phyloP scores from a whole-genome alignment of 2,329 filamentous ascomycete genomes.

The Cyphellophora attinorum region DNA sequence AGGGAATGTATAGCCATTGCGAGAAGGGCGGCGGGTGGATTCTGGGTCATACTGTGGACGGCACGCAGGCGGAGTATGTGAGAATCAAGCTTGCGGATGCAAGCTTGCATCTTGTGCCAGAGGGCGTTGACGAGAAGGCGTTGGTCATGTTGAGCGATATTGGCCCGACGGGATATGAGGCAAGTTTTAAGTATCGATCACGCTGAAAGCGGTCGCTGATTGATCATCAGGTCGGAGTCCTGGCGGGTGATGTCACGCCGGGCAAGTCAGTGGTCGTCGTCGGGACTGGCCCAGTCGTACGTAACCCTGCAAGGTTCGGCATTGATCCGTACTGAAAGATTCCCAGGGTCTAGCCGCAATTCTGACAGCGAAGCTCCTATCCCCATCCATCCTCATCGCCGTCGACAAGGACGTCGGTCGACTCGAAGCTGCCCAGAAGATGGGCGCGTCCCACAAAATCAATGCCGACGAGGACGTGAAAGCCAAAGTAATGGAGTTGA shows the following conservation, averaged over 20 bases:
- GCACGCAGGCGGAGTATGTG: slow-evolving; percentile 50
- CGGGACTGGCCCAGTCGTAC: slow-evolving; percentile 43
- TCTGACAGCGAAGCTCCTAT: slow-evolving; percentile 47
- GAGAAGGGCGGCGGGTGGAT: slow-evolving; percentile 42
- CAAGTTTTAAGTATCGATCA: no score
- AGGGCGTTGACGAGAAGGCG: slow-evolving; percentile 30
- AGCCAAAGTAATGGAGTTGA: slow-evolving; percentile 34
- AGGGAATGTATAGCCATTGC: slow-evolving; percentile 45
- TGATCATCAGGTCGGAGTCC: slow-evolving; percentile 46
- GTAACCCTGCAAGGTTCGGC: not conserved
- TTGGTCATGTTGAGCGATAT: slow-evolving; percentile 47
- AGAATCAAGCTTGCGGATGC: slow-evolving; percentile 42
- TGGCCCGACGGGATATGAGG: slow-evolving; percentile 43
- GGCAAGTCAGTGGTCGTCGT: slow-evolving; percentile 45
- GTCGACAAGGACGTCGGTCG: slow-evolving; percentile 42
- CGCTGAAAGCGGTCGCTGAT: no score
- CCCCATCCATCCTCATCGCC: slow-evolving; percentile 41
- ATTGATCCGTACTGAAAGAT: not conserved
- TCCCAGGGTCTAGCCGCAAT: slow-evolving; percentile 41
- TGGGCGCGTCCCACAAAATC: slow-evolving; percentile 41
- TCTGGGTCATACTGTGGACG: slow-evolving; percentile 43
- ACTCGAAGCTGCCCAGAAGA: slow-evolving; percentile 34
- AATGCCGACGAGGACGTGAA: slow-evolving; percentile 26
- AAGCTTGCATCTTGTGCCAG: slow-evolving; percentile 37
- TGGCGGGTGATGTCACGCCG: slow-evolving; percentile 43